These are phyloP conservation scores for Xanthoparmelia taractica DNA, from an alignment of 495 filamentous ascomycete genomes.

Conservation along the genomic window DNA sequence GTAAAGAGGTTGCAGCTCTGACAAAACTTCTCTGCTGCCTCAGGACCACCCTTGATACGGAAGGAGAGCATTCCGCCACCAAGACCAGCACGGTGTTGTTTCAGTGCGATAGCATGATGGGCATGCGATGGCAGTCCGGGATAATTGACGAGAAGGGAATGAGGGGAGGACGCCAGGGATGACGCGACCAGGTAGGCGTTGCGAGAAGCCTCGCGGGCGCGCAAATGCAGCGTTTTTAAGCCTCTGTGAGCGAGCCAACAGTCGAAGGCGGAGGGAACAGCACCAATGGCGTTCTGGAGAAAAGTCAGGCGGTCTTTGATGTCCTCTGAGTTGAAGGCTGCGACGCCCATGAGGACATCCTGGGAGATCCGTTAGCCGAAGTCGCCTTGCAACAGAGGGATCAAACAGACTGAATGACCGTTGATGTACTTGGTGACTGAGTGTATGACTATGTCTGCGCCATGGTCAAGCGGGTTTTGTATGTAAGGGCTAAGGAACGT, in stretches of 20 bases:
- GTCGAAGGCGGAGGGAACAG: conserved; percentile 90
- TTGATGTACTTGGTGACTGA: conserved; percentile 99
- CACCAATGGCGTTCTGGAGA: conserved; percentile 95
- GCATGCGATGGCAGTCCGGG: conserved; percentile 82
- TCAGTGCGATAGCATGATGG: conserved; percentile 72
- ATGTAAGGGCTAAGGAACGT: conserved; percentile 95
- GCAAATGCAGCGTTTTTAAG: conserved; percentile 91
- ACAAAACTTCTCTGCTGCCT: conserved; percentile 87
- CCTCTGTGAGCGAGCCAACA: conserved; percentile 98
- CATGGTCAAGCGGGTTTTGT: conserved; percentile 90
- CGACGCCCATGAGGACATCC: conserved; percentile 97
- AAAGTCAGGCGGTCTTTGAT: conserved; percentile 73
- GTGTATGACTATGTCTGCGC: conserved; percentile 97
- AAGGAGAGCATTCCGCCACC: conserved; percentile 97
- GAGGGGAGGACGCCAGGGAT: conserved; percentile 68
- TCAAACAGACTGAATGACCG: conserved; percentile 60
- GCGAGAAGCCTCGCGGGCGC: conserved; percentile 70
- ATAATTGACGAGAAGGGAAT: conserved; percentile 89
- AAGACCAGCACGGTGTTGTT: conserved; percentile 90
- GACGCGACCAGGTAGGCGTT: conserved; percentile 75
- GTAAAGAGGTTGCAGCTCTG: conserved; percentile 83
- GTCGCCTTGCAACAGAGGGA: neutral
- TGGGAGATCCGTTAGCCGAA: conserved; percentile 32
- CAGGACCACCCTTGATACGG: conserved; percentile 82
- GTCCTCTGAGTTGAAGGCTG: conserved; percentile 83